Conservation (phyloP, 1,284 basidiomycete species). For the Pseudozyma hubeiensis region DNA sequence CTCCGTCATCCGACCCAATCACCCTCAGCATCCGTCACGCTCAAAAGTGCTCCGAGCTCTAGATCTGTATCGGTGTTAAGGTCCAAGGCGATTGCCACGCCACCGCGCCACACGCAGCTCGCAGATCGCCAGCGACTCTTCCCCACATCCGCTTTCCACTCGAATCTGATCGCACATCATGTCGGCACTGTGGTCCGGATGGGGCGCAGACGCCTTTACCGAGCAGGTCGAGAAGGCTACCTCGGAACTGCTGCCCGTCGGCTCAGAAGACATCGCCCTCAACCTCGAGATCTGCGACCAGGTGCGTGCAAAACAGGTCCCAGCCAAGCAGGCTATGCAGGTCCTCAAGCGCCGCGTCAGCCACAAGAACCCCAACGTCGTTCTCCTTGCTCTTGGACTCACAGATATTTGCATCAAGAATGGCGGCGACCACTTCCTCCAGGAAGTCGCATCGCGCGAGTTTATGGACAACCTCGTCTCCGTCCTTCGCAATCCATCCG, state of each 20-base stretch:
- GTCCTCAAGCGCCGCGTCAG: constrained; percentile 86
- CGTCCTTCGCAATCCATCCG: constrained; percentile 75
- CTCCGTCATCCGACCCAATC: background rate
- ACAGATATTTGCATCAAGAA: constrained; percentile 97
- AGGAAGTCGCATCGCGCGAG: constrained; percentile 76
- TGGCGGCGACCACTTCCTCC: constrained; percentile 89
- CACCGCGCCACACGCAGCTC: too few relatives aligned
- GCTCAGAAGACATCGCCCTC: constrained; percentile 86
- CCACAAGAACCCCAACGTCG: constrained; percentile 96
- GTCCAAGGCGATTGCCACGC: too few relatives aligned
- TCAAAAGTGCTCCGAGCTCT: background rate
- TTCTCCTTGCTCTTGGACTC: constrained; percentile 83
- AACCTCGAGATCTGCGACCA: constrained; percentile 97
- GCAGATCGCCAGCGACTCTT: background rate
- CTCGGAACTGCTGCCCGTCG: constrained; percentile 81
- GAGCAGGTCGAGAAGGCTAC: constrained; percentile 80
- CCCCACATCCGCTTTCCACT: background rate
- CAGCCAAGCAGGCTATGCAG: constrained; percentile 87
- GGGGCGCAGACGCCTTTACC: constrained; percentile 62
- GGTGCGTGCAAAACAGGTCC: constrained; percentile 87
- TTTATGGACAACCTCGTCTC: constrained; percentile 92
- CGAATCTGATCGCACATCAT: constrained; percentile 15
- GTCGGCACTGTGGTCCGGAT: constrained; percentile 56
- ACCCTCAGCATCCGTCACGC: background rate
- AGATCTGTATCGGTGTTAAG: too few relatives aligned